Percentiles rank a stretch among this genome's conserved stretches.
Conservation (phyloP, 257 asterid species). For the Henckelia pumila region DNA sequence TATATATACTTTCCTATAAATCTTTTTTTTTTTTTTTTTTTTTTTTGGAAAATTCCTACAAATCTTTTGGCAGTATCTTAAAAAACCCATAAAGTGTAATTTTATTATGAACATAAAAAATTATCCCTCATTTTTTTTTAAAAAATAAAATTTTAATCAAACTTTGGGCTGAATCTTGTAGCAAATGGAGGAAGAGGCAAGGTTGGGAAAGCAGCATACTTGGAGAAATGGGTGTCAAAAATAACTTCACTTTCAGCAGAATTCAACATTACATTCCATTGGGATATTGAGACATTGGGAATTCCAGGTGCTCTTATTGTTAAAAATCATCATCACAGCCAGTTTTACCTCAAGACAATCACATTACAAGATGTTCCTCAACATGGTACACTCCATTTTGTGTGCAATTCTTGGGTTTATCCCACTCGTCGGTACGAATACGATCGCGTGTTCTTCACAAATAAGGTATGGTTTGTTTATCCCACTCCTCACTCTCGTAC, state of each 20-base stretch:
- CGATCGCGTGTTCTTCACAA: conserved; percentile 72
- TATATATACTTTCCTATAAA: not conserved
- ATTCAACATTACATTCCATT: conserved; percentile 45
- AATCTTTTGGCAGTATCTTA: no score
- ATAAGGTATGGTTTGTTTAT: conserved; percentile 45
- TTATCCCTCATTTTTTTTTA: no score
- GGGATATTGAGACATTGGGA: conserved; percentile 64
- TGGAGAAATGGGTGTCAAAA: conserved; percentile 64
- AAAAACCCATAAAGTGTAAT: not conserved
- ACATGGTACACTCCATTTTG: conserved; percentile 57
- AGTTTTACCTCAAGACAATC: conserved; percentile 68
- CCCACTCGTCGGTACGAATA: conserved; percentile 55
- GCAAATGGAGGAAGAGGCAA: conserved; percentile 57
- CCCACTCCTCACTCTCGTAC: no score
- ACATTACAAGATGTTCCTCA: conserved; percentile 62
- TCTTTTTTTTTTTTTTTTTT: no score
- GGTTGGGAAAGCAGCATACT: conserved; percentile 55
- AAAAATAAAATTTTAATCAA: no score
- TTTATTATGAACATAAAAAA: no score
- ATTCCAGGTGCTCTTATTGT: conserved; percentile 72
- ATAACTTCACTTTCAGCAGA: conserved; percentile 54
- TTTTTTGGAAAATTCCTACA: no score
- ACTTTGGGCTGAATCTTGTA: conserved; percentile 19
- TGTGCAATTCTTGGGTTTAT: conserved; percentile 89
- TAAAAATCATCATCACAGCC: conserved; percentile 60